phyloP scores from a whole-genome alignment of 2,329 filamentous ascomycete species.

The Alternaria ethzedia region DNA sequence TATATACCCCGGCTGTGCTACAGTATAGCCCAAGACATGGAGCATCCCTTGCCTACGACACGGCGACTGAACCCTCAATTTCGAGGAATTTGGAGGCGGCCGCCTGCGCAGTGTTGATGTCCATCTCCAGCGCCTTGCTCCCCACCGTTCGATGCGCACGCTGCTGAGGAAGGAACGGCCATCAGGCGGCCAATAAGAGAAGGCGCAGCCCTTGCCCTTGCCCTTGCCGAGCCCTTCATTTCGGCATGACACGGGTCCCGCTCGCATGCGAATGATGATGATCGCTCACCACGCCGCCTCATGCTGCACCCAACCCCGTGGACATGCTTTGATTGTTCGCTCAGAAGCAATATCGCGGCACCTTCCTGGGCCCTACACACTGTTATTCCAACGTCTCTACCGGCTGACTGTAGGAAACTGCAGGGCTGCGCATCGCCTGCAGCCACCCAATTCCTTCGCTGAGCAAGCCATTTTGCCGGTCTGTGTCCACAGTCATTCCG shows the following conservation, averaged over 20 bases:
- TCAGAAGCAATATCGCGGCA: constrained; percentile 13
- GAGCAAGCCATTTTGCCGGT: constrained; percentile 13
- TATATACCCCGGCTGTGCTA: constrained; percentile 1
- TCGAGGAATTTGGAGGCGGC: neutral
- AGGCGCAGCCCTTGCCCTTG: constrained; percentile 18
- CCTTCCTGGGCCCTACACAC: neutral
- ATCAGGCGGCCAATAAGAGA: constrained; percentile 23
- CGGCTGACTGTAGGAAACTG: constrained; percentile 15
- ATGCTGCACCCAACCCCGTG: constrained; percentile 7
- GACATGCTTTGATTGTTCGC: constrained; percentile 16
- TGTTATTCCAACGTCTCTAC: neutral
- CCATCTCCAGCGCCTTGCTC: neutral
- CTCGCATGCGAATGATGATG: constrained; percentile 7
- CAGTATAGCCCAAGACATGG: neutral
- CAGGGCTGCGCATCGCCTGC: constrained; percentile 26
- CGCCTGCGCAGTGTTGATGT: neutral
- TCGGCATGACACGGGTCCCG: constrained; percentile 20
- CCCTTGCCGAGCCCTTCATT: constrained; percentile 20
- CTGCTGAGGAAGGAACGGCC: neutral
- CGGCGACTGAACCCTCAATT: neutral
- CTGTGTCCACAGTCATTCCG: constrained; percentile 1
- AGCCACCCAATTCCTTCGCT: constrained; percentile 20
- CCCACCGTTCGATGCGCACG: neutral
- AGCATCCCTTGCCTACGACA: neutral
- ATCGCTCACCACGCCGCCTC: constrained; percentile 15